Evolutionary conservation across 345 rosid genomes (phyloP).

Genomic region (Linum lewisii): DNA sequence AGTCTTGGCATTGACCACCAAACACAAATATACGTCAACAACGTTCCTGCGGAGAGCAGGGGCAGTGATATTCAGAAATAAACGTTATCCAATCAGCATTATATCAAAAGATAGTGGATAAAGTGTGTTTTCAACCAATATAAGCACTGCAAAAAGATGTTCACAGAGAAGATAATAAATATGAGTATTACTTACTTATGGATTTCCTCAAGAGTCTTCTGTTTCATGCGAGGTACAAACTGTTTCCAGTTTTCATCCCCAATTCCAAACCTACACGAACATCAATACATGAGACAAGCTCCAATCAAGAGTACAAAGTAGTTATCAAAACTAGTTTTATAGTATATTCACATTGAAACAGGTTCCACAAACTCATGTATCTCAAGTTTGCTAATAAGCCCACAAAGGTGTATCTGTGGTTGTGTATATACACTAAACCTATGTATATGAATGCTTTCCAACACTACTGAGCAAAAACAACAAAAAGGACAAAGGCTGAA

Average conservation of each 20-base stretch:
- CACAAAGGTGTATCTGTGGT: too few species aligned
- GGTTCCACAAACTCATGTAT: background rate
- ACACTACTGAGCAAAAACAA: background rate
- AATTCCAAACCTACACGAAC: slow-evolving; percentile 64
- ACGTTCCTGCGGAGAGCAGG: too few species aligned
- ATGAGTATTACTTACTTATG: slow-evolving; percentile 36
- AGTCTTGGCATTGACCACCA: background rate
- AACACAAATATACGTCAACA: background rate
- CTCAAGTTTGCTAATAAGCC: background rate
- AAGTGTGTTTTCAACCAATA: slow-evolving; percentile 1
- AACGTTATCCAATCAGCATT: too few species aligned
- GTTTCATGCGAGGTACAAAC: slow-evolving; percentile 76
- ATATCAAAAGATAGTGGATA: too few species aligned
- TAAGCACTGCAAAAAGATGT: background rate
- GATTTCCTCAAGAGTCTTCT: slow-evolving; percentile 86
- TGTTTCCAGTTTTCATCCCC: slow-evolving; percentile 92
- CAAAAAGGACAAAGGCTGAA: background rate
- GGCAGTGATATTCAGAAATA: too few species aligned
- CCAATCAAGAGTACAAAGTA: background rate
- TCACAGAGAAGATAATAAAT: background rate
- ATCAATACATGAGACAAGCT: slow-evolving; percentile 10
- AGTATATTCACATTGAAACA: background rate
- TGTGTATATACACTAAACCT: too few species aligned
- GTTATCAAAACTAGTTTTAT: background rate
- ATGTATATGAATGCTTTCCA: background rate